phyloP scores from a whole-genome alignment of 129 eudicot species.

The Lactuca sativa region DNA sequence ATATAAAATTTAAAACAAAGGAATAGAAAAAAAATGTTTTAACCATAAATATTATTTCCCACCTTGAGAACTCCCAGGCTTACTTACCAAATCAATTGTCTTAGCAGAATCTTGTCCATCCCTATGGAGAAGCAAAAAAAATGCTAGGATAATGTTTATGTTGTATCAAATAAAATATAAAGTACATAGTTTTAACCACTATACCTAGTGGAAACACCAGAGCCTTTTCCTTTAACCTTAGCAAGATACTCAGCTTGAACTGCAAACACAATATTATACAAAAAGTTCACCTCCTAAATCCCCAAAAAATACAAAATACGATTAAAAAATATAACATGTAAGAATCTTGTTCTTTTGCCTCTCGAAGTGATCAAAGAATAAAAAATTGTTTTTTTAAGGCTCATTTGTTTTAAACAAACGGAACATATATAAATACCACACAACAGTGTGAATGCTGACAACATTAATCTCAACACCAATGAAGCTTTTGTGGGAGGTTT shows the following conservation, averaged over 20 bases:
- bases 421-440: no score
- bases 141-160: conserved; percentile 3
- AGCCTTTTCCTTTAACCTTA: conserved; percentile 58
- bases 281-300: conserved; percentile 5
- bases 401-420: no score
- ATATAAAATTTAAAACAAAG: neutral
- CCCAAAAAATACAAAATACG: neutral
- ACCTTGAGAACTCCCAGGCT: no score
- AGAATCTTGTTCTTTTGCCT: conserved; percentile 52
- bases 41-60: no score
- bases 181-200: neutral
- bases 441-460: no score
- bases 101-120: no score
- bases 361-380: no score
- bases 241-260: conserved; percentile 82
- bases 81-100: no score
- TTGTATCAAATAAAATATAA: conserved; percentile 8
- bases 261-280: conserved; percentile 14
- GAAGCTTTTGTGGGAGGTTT: no score
- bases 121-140: neutral
- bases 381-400: no score
- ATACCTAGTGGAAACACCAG: conserved; percentile 51
- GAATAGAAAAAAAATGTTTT: neutral
- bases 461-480: no score
- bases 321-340: conserved; percentile 48